Percentiles rank a stretch among this genome's conserved stretches.
These are phyloP conservation scores for Teratosphaeria viscida DNA, from an alignment of 2,329 filamentous ascomycete species.

Conservation along the genomic window DNA sequence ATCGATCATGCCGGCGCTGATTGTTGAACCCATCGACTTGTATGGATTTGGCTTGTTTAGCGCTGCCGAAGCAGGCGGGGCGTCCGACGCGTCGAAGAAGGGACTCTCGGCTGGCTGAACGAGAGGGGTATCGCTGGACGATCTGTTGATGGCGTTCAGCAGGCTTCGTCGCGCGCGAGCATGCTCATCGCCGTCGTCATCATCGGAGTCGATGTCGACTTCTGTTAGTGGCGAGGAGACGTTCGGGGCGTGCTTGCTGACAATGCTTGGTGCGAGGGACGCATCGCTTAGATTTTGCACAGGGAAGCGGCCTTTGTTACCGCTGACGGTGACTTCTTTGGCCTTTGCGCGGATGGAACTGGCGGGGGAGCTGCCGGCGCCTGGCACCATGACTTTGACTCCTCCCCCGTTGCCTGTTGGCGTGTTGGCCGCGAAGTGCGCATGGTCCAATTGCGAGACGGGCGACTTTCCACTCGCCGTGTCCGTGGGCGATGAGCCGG, in stretches of 20 bases:
- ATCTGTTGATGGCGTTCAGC: slow-evolving; percentile 6
- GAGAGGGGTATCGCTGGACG: slow-evolving; percentile 4
- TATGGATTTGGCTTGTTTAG: slow-evolving; percentile 18
- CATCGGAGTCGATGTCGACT: slow-evolving; percentile 9
- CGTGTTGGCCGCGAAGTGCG: slow-evolving; percentile 1
- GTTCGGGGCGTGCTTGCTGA: slow-evolving; percentile 14
- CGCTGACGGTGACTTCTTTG: slow-evolving; percentile 34
- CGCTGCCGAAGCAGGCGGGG: background rate
- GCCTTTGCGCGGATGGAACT: slow-evolving; percentile 30
- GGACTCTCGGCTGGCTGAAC: slow-evolving; percentile 21
- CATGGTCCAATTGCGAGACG: background rate
- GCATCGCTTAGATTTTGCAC: slow-evolving; percentile 17
- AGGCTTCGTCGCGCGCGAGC: slow-evolving; percentile 20
- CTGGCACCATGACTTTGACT: slow-evolving; percentile 31
- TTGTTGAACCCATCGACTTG: slow-evolving; percentile 26
- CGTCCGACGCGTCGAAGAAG: slow-evolving; percentile 25
- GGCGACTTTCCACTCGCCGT: slow-evolving; percentile 2
- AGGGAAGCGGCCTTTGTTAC: slow-evolving; percentile 22
- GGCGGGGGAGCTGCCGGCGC: slow-evolving; percentile 12
- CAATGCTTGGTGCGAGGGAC: slow-evolving; percentile 9
- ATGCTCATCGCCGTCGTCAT: slow-evolving; percentile 23
- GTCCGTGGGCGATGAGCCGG: slow-evolving; percentile 5
- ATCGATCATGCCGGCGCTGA: slow-evolving; percentile 10
- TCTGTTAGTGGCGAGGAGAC: slow-evolving; percentile 23
- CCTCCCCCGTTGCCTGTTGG: slow-evolving; percentile 7